Conservation (phyloP, 164 flowering plant genomes). For the Umbilicus rupestris region DNA sequence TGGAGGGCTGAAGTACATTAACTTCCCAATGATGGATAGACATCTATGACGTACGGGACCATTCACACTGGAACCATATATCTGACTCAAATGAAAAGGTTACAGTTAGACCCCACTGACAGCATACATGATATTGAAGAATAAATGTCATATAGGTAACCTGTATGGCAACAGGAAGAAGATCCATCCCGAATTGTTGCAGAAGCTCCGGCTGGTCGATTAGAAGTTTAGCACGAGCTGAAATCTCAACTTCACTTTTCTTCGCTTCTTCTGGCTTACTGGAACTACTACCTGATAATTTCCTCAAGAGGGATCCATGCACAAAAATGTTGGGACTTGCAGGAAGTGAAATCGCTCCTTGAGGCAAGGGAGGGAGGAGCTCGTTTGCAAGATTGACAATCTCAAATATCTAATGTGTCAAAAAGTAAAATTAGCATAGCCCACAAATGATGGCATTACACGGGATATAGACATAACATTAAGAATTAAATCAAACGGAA, state of each 20-base stretch:
- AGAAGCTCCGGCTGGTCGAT: slow-evolving; percentile 90
- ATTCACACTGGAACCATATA: slow-evolving; percentile 97
- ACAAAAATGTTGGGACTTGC: slow-evolving; percentile 42
- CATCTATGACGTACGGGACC: slow-evolving; percentile 95
- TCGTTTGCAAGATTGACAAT: slow-evolving; percentile 96
- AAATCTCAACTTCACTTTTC: slow-evolving; percentile 49
- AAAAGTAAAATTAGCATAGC: not conserved
- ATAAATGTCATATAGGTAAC: slow-evolving; percentile 23
- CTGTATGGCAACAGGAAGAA: slow-evolving; percentile 93
- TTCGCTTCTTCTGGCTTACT: slow-evolving; percentile 58
- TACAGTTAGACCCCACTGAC: not conserved
- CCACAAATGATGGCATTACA: not conserved
- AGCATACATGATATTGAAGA: not conserved
- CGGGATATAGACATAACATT: not conserved
- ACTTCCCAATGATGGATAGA: slow-evolving; percentile 84
- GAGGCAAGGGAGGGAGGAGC: slow-evolving; percentile 94
- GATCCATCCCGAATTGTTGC: slow-evolving; percentile 91
- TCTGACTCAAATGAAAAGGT: slow-evolving; percentile 35
- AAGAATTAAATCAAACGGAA: not conserved
- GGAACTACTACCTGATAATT: slow-evolving; percentile 39
- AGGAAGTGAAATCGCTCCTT: slow-evolving; percentile 87
- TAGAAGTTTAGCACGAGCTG: slow-evolving; percentile 69
- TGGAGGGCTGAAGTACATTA: slow-evolving; percentile 88
- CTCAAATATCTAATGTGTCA: slow-evolving; percentile 61
- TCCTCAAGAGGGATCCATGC: slow-evolving; percentile 55